phyloP scores from a whole-genome alignment of 1,139 yeast species.

The Debaryomyces coudertii region DNA sequence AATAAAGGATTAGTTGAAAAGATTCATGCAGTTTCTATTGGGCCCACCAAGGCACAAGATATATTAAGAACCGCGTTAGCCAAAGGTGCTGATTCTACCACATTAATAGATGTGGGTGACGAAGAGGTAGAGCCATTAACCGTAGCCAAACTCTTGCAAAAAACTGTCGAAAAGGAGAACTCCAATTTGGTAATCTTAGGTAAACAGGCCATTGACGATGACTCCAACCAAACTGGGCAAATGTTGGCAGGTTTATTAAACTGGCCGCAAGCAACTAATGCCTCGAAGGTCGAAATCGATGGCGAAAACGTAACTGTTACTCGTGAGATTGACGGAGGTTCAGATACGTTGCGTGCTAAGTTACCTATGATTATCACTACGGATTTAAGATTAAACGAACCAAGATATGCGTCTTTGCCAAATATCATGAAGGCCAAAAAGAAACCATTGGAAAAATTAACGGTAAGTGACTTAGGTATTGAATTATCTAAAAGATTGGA shows the following conservation, averaged over 20 bases:
- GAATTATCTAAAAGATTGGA: constrained; percentile 68
- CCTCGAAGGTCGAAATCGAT: constrained; percentile 77
- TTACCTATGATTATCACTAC: constrained; percentile 89
- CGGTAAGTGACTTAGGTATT: constrained; percentile 71
- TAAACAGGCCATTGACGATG: constrained; percentile 96
- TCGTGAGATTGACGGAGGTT: constrained; percentile 95
- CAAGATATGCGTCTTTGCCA: constrained; percentile 91
- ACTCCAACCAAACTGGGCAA: constrained; percentile 95
- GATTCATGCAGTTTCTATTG: constrained; percentile 92
- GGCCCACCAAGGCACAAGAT: constrained; percentile 86
- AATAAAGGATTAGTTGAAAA: constrained; percentile 73
- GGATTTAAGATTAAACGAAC: constrained; percentile 90
- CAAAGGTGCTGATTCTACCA: constrained; percentile 88
- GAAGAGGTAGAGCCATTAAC: constrained; percentile 81
- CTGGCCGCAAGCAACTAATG: constrained; percentile 99
- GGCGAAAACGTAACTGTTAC: constrained; percentile 72
- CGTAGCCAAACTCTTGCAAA: constrained; percentile 81
- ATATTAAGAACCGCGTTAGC: constrained; percentile 88
- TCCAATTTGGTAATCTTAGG: constrained; percentile 86
- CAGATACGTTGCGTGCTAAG: constrained; percentile 75
- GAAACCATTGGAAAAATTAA: constrained; percentile 80
- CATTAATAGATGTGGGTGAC: constrained; percentile 79
- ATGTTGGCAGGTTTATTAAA: constrained; percentile 90
- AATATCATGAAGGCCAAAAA: constrained; percentile 98
- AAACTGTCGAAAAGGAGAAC: constrained; percentile 69